Conservation (phyloP, 2,329 filamentous ascomycete genomes). For the Botryotinia calthae region DNA sequence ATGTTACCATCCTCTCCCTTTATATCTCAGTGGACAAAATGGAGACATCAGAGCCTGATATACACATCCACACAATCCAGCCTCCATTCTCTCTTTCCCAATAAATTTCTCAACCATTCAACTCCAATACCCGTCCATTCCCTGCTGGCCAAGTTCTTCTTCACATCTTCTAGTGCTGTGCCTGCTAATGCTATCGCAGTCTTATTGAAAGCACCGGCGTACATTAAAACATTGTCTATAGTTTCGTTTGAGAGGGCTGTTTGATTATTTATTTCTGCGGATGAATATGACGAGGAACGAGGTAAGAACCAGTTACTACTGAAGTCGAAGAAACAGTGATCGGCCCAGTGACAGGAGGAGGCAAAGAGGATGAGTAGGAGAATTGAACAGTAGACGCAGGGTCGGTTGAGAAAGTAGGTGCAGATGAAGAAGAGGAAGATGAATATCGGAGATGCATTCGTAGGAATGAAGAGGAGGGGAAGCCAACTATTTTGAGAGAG, state of each 20-base stretch:
- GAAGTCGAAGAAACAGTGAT: slow-evolving; percentile 91
- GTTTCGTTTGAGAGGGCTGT: slow-evolving; percentile 33
- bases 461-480: slow-evolving; percentile 83
- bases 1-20: not conserved
- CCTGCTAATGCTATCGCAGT: slow-evolving; percentile 67
- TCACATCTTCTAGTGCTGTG: slow-evolving; percentile 62
- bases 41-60: slow-evolving; percentile 60
- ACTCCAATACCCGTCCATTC: slow-evolving; percentile 76
- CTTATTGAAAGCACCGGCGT: slow-evolving; percentile 55
- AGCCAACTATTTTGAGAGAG: slow-evolving; percentile 62
- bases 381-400: slow-evolving; percentile 96
- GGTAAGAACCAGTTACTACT: slow-evolving; percentile 88
- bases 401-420: slow-evolving; percentile 93
- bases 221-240: slow-evolving; percentile 40
- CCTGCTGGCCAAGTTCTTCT: slow-evolving; percentile 48
- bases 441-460: slow-evolving; percentile 80
- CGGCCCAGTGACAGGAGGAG: slow-evolving; percentile 86
- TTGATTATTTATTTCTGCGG: slow-evolving; percentile 32
- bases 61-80: slow-evolving; percentile 89
- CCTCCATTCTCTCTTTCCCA: slow-evolving; percentile 84
- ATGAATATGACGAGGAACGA: slow-evolving; percentile 43
- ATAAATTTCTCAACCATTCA: slow-evolving; percentile 79
- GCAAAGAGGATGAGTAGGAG: slow-evolving; percentile 93
- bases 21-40: not conserved
- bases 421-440: slow-evolving; percentile 87